Base-by-base conservation (phyloP, 345 rosid genomes). In the Rhodamnia argentea region DNA sequence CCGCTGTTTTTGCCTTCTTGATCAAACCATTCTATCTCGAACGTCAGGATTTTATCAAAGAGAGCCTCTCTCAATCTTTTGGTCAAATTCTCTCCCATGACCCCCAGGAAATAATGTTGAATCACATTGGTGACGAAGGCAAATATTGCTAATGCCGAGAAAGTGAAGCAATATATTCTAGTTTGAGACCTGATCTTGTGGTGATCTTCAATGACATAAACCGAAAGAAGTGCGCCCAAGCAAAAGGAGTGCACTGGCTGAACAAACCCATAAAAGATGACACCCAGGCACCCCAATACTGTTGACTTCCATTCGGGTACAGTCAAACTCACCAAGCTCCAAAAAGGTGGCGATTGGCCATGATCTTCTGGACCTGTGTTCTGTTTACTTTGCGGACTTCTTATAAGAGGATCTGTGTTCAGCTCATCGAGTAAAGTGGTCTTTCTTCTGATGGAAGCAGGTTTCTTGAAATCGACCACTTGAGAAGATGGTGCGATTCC, bases 11-110 rank as follows among this genome's bases (percentile, higher is more conserved):
- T 92, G 82, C 88, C 42, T 64, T 90, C 91, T 76, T 84, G 74
- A 88, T 92, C 92, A 47, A 88, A 92, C 91, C 92, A 90, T 24
- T 85, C 92, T 10, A 88, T 56, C 91, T 90, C 90, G 54, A 92
- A 88, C 0, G 89, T 87, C 26, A 89, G 56, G 52, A 90, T 86
- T 87, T 90, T 90, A 13, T 40, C 82, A 29, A 90, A 85, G 27
- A 92, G 64, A 22, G 16, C 60, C 78, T 87, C 89, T 58, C 91
- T 84, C 7, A 89, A 85, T 62, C 88, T 87, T 85, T 85, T 89
- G 7, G 84, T 89, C 47, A 90, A 70, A 24, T 37, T 29, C 70
- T 86, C 87, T 29, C 93, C 92, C 91, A 92, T 88, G 59, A 87
- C 56, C 11, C 88, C 89, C 2, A 90, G 87, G 88, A 86, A 82